These are phyloP conservation scores for Cystobasidium pallidum DNA, from an alignment of 1,284 basidiomycete species.

Conservation along the genomic window DNA sequence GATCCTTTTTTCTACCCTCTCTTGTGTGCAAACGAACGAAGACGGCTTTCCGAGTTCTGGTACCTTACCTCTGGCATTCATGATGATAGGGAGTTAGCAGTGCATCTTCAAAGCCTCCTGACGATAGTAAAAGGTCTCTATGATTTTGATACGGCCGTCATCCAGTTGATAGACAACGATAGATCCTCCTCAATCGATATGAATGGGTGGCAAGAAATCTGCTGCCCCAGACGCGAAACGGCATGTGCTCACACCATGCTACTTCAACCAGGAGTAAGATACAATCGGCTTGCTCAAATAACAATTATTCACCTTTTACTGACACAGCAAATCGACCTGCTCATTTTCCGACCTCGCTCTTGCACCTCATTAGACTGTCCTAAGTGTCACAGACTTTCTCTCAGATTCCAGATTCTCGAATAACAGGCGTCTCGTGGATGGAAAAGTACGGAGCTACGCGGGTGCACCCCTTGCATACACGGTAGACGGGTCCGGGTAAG, in stretches of 20 bases:
- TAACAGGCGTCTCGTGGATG: conserved; percentile 11
- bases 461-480: conserved; percentile 13
- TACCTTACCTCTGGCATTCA: conserved; percentile 20
- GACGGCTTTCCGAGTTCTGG: conserved; percentile 18
- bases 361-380: conserved; percentile 21
- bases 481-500: conserved; percentile 12
- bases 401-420: conserved; percentile 22
- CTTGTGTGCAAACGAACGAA: conserved; percentile 17
- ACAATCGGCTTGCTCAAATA: no score
- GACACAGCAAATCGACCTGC: neutral
- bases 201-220: conserved; percentile 12
- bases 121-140: conserved; percentile 12
- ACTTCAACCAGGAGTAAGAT: conserved; percentile 14
- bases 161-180: conserved; percentile 32
- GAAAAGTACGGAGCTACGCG: conserved; percentile 15
- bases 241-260: conserved; percentile 33
- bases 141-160: conserved; percentile 27
- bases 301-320: no score
- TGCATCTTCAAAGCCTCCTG: conserved; percentile 19
- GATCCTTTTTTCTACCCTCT: conserved; percentile 27
- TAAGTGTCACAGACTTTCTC: conserved; percentile 18
- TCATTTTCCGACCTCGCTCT: neutral
- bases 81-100: conserved; percentile 10
- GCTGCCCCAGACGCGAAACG: conserved; percentile 24
- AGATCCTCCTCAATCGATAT: conserved; percentile 9